phyloP scores from a whole-genome alignment of 2,329 filamentous ascomycete species.

The Aurifilum marmelostoma region DNA sequence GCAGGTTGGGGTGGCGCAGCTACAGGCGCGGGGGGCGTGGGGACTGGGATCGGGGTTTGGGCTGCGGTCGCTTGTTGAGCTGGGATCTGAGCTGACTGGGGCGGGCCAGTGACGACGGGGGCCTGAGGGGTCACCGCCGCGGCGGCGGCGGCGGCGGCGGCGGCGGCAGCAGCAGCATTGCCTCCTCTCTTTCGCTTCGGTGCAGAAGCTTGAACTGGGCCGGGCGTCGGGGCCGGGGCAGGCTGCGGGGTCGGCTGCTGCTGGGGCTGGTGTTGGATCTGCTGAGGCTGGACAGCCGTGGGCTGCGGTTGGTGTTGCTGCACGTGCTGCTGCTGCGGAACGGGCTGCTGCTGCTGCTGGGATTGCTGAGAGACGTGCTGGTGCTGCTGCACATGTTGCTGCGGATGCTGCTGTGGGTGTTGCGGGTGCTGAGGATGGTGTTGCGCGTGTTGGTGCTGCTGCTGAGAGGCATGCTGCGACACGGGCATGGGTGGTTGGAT shows the following conservation, averaged over 20 bases:
- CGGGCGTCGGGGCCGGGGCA: conserved; percentile 36
- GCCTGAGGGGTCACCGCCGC: conserved; percentile 31
- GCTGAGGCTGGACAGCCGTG: conserved; percentile 28
- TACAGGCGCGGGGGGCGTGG: conserved; percentile 35
- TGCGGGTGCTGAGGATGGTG: conserved; percentile 32
- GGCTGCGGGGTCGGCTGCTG: conserved; percentile 36
- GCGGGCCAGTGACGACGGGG: conserved; percentile 37
- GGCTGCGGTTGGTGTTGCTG: conserved; percentile 33
- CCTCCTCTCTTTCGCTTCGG: conserved; percentile 40
- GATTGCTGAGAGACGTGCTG: conserved; percentile 41
- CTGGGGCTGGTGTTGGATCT: conserved; percentile 35
- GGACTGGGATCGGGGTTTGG: conserved; percentile 36
- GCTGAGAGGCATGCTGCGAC: conserved; percentile 27
- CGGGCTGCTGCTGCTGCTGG: conserved; percentile 41
- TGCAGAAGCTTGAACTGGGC: not conserved
- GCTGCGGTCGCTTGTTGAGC: conserved; percentile 36
- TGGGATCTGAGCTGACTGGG: conserved; percentile 41
- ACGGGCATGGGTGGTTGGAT: conserved; percentile 30
- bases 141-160: conserved; percentile 39
- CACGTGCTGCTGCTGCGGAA: conserved; percentile 38
- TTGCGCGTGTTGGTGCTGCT: conserved; percentile 27
- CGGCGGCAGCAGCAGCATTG: conserved; percentile 42
- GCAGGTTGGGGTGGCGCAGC: conserved; percentile 34
- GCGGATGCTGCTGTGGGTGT: conserved; percentile 36
- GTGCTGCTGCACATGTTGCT: conserved; percentile 39